Conservation (phyloP, 768 basidiomycete species). For the Trametes cinnabarina region DNA sequence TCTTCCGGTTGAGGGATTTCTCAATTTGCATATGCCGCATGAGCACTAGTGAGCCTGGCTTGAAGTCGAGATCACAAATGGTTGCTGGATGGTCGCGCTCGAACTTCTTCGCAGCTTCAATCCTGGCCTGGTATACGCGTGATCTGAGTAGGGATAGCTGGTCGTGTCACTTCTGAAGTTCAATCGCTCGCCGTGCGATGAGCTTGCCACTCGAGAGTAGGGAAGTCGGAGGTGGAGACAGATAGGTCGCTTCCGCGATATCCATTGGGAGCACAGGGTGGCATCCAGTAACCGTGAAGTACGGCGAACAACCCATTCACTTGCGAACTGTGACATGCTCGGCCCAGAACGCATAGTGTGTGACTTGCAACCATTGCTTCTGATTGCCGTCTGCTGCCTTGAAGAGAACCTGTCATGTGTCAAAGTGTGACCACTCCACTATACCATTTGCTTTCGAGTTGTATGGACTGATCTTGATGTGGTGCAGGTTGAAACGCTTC, state of each 20-base stretch:
- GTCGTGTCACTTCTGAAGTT: background rate
- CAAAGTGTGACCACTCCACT: constrained; percentile 32
- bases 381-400: constrained; percentile 31
- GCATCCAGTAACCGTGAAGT: constrained; percentile 17
- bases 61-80: too few species aligned
- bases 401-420: constrained; percentile 34
- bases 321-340: constrained; percentile 33
- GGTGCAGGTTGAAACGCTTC: constrained; percentile 31
- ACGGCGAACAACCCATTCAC: constrained; percentile 33
- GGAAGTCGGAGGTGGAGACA: constrained; percentile 2
- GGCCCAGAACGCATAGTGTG: constrained; percentile 34
- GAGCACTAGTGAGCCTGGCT: too few species aligned
- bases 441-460: constrained; percentile 43
- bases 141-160: background rate
- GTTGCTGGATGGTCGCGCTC: too few species aligned
- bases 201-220: constrained; percentile 9
- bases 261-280: constrained; percentile 24
- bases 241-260: constrained; percentile 21
- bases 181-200: constrained; percentile 1
- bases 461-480: constrained; percentile 41
- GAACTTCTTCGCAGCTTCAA: background rate
- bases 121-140: background rate
- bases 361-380: constrained; percentile 23
- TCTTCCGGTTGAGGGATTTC: too few species aligned
- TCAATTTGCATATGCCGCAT: too few species aligned